These are phyloP conservation scores for Cryptococcus sp. DNA, from an alignment of 1,284 basidiomycete species.

Conservation along the genomic window DNA sequence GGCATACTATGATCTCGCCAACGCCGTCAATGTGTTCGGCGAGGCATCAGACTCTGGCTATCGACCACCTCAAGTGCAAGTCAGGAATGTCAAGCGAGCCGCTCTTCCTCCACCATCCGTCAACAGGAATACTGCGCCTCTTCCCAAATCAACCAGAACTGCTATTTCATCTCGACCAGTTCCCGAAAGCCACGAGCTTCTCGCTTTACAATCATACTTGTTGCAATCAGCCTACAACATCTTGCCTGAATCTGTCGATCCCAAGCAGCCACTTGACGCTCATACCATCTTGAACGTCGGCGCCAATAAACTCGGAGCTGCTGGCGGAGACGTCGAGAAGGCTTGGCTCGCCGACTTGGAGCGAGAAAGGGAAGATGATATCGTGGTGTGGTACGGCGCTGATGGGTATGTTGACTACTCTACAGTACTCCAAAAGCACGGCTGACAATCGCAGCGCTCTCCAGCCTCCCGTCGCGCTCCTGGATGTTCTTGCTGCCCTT, in stretches of 20 bases:
- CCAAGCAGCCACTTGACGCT: slow-evolving; percentile 35
- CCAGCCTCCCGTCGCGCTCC: slow-evolving; percentile 23
- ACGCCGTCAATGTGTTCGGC: slow-evolving; percentile 10
- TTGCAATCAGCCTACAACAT: slow-evolving; percentile 32
- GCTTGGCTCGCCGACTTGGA: slow-evolving; percentile 32
- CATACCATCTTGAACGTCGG: slow-evolving; percentile 32
- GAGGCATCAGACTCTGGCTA: slow-evolving; percentile 25
- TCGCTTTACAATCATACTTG: slow-evolving; percentile 45
- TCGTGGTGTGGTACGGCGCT: slow-evolving; percentile 40
- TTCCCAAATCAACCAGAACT: slow-evolving; percentile 20
- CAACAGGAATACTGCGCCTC: slow-evolving; percentile 3
- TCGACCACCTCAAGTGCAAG: slow-evolving; percentile 23
- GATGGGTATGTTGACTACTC: slow-evolving; percentile 13
- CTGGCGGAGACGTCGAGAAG: slow-evolving; percentile 15
- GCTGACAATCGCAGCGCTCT: no score
- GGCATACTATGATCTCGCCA: slow-evolving; percentile 16
- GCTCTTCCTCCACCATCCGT: background rate
- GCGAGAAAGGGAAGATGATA: slow-evolving; percentile 22
- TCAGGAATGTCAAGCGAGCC: slow-evolving; percentile 15
- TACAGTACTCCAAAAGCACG: no score
- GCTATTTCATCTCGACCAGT: slow-evolving; percentile 22
- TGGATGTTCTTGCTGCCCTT: slow-evolving; percentile 23
- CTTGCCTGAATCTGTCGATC: slow-evolving; percentile 31
- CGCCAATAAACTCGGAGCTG: slow-evolving; percentile 18
- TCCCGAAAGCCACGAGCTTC: slow-evolving; percentile 40